These are phyloP conservation scores for Calonectria leucothoes DNA, from an alignment of 2,329 filamentous ascomycete genomes.

Conservation along the genomic window DNA sequence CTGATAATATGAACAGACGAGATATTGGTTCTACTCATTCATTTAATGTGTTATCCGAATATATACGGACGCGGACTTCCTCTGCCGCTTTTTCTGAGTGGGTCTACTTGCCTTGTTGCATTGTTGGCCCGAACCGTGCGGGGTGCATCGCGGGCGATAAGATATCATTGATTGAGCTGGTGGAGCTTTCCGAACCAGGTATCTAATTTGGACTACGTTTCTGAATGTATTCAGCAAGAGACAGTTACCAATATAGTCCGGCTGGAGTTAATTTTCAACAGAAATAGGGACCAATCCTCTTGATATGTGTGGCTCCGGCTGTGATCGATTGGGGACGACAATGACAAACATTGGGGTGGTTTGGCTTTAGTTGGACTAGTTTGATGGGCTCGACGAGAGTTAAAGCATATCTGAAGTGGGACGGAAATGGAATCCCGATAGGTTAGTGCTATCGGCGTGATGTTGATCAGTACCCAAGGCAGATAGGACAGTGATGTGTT, in stretches of 20 bases:
- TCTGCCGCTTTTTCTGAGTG: neutral
- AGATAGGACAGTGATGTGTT: neutral
- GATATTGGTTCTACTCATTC: neutral
- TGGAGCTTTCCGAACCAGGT: neutral
- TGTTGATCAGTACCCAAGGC: neutral
- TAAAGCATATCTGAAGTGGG: neutral
- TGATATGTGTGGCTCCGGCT: neutral
- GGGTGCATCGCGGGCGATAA: neutral
- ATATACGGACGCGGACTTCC: conserved; percentile 6
- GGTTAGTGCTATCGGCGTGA: neutral
- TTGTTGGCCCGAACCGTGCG: neutral
- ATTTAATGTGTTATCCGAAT: neutral
- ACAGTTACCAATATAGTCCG: neutral
- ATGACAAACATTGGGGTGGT: neutral
- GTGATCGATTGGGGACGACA: too few relatives aligned
- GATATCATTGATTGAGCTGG: neutral
- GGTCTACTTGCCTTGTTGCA: neutral
- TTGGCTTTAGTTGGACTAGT: neutral
- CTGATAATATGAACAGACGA: neutral
- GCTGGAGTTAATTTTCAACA: neutral
- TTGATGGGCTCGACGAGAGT: neutral
- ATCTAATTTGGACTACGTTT: neutral
- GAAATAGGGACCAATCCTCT: neutral
- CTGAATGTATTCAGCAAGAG: neutral
- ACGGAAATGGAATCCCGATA: neutral